phyloP scores from a whole-genome alignment of 2,329 filamentous ascomycete species.

The Ceratocystis huliohia region DNA sequence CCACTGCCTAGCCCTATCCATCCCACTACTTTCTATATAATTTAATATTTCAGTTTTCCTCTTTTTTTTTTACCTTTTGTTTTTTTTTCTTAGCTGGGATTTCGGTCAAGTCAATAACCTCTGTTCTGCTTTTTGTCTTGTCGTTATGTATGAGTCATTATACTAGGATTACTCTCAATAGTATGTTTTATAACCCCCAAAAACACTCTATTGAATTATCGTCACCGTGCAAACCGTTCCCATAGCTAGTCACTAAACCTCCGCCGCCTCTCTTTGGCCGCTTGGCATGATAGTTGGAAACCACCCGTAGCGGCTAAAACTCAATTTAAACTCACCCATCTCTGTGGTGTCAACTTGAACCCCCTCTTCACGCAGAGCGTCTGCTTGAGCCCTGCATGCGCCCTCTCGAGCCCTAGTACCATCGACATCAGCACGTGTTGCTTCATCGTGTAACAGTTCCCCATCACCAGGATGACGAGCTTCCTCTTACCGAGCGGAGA shows the following conservation, averaged over 20 bases:
- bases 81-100: not conserved
- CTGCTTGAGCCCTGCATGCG: slow-evolving; percentile 39
- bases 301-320: slow-evolving; percentile 43
- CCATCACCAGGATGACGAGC: not conserved
- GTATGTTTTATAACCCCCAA: not conserved
- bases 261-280: not conserved
- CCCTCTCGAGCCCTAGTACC: slow-evolving; percentile 36
- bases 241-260: not conserved
- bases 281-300: slow-evolving; percentile 36
- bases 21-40: not conserved
- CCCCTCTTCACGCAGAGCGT: slow-evolving; percentile 39
- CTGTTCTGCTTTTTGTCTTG: not conserved
- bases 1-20: not conserved
- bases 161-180: not conserved
- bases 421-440: not conserved
- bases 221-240: not conserved
- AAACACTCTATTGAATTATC: not conserved
- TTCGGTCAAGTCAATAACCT: not conserved
- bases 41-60: not conserved
- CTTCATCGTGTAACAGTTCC: no score
- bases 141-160: not conserved
- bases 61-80: not conserved
- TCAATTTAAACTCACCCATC: slow-evolving; percentile 40
- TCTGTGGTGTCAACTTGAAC: slow-evolving; percentile 38
- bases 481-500: slow-evolving; percentile 58